Evolutionary conservation across 2,329 filamentous ascomycete species (phyloP), one percentile per base, ranked within the genome.

Genomic region (Lachnellula hyalina): DNA sequence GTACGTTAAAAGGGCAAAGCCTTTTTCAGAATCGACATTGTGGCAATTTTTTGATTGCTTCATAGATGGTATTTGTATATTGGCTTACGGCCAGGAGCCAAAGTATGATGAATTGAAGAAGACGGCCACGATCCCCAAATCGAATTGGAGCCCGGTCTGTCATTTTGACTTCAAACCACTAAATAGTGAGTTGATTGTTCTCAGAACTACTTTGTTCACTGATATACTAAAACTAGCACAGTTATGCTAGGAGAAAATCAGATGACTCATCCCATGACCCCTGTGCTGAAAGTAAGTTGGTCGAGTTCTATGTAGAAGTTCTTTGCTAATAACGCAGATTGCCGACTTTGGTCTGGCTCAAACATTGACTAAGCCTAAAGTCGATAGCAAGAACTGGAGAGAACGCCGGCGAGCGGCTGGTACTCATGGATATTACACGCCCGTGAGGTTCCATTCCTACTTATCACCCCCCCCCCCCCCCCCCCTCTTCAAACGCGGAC

Each of bases 31-130:
- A 41, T 12, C 28, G 12, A 51, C 54, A 25, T n/a, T 56, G 8
- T 56, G 54, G 54, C 9, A 17, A 15, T 34, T 56, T 5, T 53
- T 56, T 35, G 41, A 53, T 23, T 56, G 54, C 25, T 38, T 56
- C 15, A 14, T 47, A 23, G 54, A 56, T 38, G 51, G 36, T 12
- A 14, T 41, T n/a, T 49, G 38, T 17, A 25, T 53, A 14, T 15
- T 56, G 35, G 46, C 40, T 11, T n/a, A n/a, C 11, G 49, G 49
- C 12, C 11, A 14, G 6, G 53, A 55, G 35, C 15, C 38, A 2
- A 7, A 32, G 3, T 17, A 52, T 14, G 25, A 55, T 41, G 23
- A 21, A 19, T 1, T 35, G 1, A 41, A 3, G 14, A 47, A 32
- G 4, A 12, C 12, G 19, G 41, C 41, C n/a, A 17, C 28, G 8